Evolutionary conservation across 148 eudicot genomes (phyloP), one percentile per base, ranked within the genome.

Genomic region (Agrostemma githago): DNA sequence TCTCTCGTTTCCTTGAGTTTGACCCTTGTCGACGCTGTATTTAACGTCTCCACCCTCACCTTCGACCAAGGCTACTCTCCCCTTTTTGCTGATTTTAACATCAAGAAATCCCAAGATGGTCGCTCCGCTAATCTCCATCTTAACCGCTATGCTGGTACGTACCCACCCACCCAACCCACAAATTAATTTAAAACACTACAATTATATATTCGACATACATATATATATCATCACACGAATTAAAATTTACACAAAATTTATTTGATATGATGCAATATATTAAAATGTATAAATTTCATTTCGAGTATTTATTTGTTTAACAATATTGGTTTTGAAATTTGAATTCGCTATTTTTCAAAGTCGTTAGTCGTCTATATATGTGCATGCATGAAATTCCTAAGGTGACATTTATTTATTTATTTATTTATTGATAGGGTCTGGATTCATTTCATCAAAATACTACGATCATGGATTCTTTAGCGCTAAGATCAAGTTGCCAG

Each of bases 381-480:
- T 11, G 5, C 2, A 10, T 11, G 8, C 2, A 0, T 43, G 6
- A 43, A 63, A 34, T 63, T 4, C 3, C 15, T 60, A 19, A 60
- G 7, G 5, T 60, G 8, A 60, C 21, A 63, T 26, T 26, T 63
- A 6, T 67, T 42, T 60, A 14, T 39, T 19, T 39, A 38, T 46
- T 14, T 60, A 14, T 39, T 19, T 39, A 38, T 46, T 14, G 64
- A 44, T 83, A 86, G 97, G 97, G 17, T 89, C 97, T 5, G 97
- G 97, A 71, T 90, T 92, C 42, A 90, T 92, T 53, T 92, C 98
- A 11, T 80, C 96, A 0, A 88, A 89, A 54, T 92, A 92, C 66
- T 92, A 92, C 77, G 89, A 85, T 67, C 85, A 92, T 62, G 96
- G 93, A 19, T 89, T 92, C 70, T 92, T 92, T 76, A 90, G 98